Percentiles rank a stretch among this genome's conserved stretches.
phyloP scores from a whole-genome alignment of 345 rosid genomes.

The Citrus reticulata region DNA sequence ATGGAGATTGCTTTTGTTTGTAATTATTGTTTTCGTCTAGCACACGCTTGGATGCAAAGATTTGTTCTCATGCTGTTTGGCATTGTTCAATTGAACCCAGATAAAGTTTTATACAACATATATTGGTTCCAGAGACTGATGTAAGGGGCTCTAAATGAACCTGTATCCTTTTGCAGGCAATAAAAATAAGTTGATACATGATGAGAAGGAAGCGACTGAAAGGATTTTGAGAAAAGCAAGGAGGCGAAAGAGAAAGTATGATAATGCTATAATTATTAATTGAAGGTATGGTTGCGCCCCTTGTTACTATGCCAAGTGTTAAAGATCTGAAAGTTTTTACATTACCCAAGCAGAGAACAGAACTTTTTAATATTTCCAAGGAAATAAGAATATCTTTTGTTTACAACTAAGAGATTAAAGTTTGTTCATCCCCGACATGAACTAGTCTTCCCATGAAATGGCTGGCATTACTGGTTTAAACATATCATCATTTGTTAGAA shows the following conservation, averaged over 20 bases:
- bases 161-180: conserved; percentile 9
- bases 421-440: background rate
- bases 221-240: conserved; percentile 71
- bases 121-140: background rate
- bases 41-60: background rate
- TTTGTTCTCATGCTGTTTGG: background rate
- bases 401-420: background rate
- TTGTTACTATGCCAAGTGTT: no score
- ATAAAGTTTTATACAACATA: background rate
- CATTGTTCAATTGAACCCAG: background rate
- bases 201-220: conserved; percentile 57
- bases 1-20: background rate
- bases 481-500: background rate
- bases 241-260: conserved; percentile 64
- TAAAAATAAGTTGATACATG: conserved; percentile 37
- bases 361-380: background rate
- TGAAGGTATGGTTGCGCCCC: conserved; percentile 37
- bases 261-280: conserved; percentile 60
- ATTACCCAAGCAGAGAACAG: background rate
- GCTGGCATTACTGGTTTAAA: background rate
- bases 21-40: background rate
- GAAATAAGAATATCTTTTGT: background rate
- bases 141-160: background rate
- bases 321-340: background rate
- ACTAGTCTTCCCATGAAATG: background rate